Evolutionary conservation across 1,284 basidiomycete species (phyloP).

Genomic region (Omphalotus olearius): DNA sequence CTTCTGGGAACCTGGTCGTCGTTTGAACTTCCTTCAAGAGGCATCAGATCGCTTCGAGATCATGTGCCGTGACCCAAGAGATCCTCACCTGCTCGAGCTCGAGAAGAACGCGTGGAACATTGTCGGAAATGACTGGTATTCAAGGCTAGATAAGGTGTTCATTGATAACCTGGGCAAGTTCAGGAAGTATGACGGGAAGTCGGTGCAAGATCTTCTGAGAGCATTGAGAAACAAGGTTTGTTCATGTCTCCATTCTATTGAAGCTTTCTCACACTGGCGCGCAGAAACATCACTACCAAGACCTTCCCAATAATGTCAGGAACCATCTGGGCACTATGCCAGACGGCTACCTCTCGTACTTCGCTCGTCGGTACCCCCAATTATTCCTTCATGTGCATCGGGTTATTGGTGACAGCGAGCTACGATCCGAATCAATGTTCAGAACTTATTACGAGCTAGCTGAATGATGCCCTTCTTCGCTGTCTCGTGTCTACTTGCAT

Average conservation of each 20-base stretch:
- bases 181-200: slow-evolving; percentile 89
- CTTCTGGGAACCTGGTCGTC: slow-evolving; percentile 90
- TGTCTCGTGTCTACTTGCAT: too few species aligned
- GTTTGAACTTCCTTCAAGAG: slow-evolving; percentile 92
- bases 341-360: slow-evolving; percentile 89
- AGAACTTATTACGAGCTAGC: slow-evolving; percentile 75
- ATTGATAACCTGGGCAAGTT: slow-evolving; percentile 95
- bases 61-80: slow-evolving; percentile 90
- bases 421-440: slow-evolving; percentile 82
- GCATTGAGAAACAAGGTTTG: slow-evolving; percentile 93
- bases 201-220: slow-evolving; percentile 88
- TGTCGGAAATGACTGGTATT: slow-evolving; percentile 87
- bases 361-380: slow-evolving; percentile 86
- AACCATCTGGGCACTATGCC: slow-evolving; percentile 87
- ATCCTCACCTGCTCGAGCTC: slow-evolving; percentile 70
- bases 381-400: slow-evolving; percentile 91
- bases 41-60: slow-evolving; percentile 97
- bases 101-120: slow-evolving; percentile 68
- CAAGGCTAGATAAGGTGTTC: slow-evolving; percentile 83
- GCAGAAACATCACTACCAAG: slow-evolving; percentile 98
- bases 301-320: slow-evolving; percentile 87
- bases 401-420: slow-evolving; percentile 65
- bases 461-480: slow-evolving; percentile 32
- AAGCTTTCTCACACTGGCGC: slow-evolving; percentile 10
- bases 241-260: slow-evolving; percentile 13